Conservation (phyloP, 192 early-diverging fungal genomes). For the Chytriomyces hyalinus region DNA sequence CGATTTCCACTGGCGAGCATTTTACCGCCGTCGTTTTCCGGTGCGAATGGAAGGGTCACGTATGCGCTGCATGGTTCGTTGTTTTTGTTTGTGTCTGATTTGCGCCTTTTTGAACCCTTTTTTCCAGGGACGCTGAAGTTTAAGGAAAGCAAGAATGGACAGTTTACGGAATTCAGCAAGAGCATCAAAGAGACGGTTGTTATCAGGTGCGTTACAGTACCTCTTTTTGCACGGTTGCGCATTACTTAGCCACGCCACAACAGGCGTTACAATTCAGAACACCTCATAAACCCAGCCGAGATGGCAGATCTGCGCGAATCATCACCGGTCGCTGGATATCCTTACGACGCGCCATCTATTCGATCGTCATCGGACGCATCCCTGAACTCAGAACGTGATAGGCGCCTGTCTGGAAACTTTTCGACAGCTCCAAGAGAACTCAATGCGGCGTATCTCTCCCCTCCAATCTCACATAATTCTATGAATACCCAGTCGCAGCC, state of each 20-base stretch:
- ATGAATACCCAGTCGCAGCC: no score
- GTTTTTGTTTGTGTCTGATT: not conserved
- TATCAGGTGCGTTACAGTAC: not conserved
- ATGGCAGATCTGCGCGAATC: not conserved
- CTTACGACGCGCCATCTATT: not conserved
- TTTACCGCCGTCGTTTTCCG: slow-evolving; percentile 23
- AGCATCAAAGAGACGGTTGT: not conserved
- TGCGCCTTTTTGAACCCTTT: not conserved
- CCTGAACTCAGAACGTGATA: not conserved
- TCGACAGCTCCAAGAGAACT: not conserved
- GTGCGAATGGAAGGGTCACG: not conserved
- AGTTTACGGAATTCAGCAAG: not conserved
- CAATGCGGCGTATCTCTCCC: slow-evolving; percentile 1
- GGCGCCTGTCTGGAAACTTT: not conserved
- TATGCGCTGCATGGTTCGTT: slow-evolving; percentile 14
- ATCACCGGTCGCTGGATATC: slow-evolving; percentile 17
- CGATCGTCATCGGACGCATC: not conserved
- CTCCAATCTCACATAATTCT: not conserved
- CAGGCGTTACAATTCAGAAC: slow-evolving; percentile 19
- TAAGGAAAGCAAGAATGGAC: not conserved
- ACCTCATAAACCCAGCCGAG: slow-evolving; percentile 14
- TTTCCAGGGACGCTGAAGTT: slow-evolving; percentile 1
- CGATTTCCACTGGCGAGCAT: slow-evolving; percentile 7
- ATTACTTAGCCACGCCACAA: not conserved
- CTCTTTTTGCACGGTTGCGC: no score